Percentiles rank a stretch among this genome's conserved stretches.
phyloP scores from a whole-genome alignment of 116 monocot genomes.

The Iris pallida region DNA sequence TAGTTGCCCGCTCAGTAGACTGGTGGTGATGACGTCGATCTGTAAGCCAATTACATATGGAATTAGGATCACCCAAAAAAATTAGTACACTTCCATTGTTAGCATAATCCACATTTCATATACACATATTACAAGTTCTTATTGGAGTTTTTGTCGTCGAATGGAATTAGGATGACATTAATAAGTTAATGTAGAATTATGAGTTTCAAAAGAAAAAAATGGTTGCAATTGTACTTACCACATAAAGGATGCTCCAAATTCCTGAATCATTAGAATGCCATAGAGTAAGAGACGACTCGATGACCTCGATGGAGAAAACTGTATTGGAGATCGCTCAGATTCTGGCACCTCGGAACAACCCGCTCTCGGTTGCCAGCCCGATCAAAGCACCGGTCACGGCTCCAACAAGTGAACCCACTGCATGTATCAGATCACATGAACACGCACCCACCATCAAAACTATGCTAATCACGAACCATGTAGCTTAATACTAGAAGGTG shows the following conservation, averaged over 20 bases:
- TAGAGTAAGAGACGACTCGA: slow-evolving; percentile 43
- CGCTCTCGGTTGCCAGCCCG: slow-evolving; percentile 51
- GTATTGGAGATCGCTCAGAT: slow-evolving; percentile 49
- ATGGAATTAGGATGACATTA: no score
- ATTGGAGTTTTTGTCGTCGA: no score
- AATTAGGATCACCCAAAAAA: no score
- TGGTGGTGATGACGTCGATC: slow-evolving; percentile 37
- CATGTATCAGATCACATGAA: no score
- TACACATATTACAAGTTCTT: no score
- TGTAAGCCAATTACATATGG: no score
- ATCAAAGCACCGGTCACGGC: slow-evolving; percentile 40
- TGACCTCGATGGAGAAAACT: slow-evolving; percentile 46
- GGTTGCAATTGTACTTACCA: slow-evolving; percentile 25
- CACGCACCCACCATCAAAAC: no score
- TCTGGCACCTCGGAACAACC: slow-evolving; percentile 40
- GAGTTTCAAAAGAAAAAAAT: not conserved
- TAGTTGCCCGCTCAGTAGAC: slow-evolving; percentile 43
- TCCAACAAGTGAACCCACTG: no score
- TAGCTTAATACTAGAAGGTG: no score
- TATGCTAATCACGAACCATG: no score
- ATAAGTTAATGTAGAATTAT: not conserved
- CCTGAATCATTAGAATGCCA: slow-evolving; percentile 45
- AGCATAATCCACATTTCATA: no score
- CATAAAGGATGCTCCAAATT: slow-evolving; percentile 39
- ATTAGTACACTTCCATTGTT: no score